These are phyloP conservation scores for Malus hybrid DNA, from an alignment of 331 rosid genomes.

Conservation along the genomic window DNA sequence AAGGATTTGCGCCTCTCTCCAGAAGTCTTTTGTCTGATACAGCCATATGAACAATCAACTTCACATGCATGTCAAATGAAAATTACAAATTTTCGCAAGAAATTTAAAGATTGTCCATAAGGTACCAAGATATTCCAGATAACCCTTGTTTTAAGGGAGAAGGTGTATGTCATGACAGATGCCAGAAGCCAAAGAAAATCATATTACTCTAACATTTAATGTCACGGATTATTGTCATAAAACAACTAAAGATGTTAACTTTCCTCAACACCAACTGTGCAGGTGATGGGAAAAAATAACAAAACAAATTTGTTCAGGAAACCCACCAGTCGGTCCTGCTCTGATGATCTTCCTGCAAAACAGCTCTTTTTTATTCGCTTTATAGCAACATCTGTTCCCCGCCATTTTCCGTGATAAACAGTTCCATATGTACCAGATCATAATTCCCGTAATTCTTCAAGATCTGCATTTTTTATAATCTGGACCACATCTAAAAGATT, in stretches of 20 bases:
- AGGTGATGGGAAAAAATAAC: not conserved
- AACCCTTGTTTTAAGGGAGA: not conserved
- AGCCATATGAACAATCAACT: slow-evolving; percentile 19
- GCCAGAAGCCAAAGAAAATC: not conserved
- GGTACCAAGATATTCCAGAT: not conserved
- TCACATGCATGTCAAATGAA: not conserved
- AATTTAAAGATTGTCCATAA: not conserved
- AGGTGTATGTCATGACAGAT: not conserved
- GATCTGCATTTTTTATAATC: slow-evolving; percentile 57
- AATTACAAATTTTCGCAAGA: not conserved
- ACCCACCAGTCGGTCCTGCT: slow-evolving; percentile 61
- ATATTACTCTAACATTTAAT: not conserved
- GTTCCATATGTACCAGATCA: slow-evolving; percentile 80
- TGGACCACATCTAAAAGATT: slow-evolving; percentile 15
- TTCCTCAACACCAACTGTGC: not conserved
- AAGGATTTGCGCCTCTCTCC: slow-evolving; percentile 76
- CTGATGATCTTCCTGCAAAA: slow-evolving; percentile 57
- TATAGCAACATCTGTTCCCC: slow-evolving; percentile 66
- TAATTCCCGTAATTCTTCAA: slow-evolving; percentile 53
- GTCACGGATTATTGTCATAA: not conserved
- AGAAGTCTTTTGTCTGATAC: slow-evolving; percentile 57
- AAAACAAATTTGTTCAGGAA: not conserved
- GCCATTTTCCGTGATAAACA: slow-evolving; percentile 69
- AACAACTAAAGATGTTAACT: not conserved
- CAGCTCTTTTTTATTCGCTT: slow-evolving; percentile 64